Evolutionary conservation across 129 eudicot species (phyloP).

Genomic region (Tanacetum coccineum): DNA sequence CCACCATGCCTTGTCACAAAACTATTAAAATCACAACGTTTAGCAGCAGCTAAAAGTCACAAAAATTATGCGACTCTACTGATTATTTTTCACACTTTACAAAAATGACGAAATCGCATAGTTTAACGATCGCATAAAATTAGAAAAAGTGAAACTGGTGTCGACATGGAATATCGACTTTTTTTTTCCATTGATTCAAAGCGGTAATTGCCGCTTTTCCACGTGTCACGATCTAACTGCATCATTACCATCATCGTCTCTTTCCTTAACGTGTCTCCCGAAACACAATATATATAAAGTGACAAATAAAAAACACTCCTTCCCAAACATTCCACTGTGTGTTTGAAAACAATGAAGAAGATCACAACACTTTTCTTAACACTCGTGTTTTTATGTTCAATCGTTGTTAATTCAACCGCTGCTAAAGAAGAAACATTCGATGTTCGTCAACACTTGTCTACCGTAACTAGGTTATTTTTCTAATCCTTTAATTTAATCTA

Average conservation of each 20-base stretch:
- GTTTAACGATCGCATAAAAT: no score
- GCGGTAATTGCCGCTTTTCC: background rate
- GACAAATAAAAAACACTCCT: background rate
- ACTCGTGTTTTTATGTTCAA: slow-evolving; percentile 10
- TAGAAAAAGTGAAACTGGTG: no score
- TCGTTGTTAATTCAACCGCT: slow-evolving; percentile 25
- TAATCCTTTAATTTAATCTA: background rate
- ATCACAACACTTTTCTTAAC: background rate
- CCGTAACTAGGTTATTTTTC: slow-evolving; percentile 57
- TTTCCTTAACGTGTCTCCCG: background rate
- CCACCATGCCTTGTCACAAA: no score
- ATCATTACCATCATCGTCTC: background rate
- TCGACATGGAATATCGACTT: no score
- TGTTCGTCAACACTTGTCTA: slow-evolving; percentile 71
- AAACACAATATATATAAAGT: background rate
- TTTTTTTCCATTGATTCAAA: no score
- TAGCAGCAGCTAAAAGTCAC: no score
- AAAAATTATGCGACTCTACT: no score
- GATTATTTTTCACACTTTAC: no score
- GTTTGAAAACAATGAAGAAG: slow-evolving; percentile 23
- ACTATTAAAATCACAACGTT: no score
- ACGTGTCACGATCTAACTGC: background rate
- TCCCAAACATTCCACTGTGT: background rate
- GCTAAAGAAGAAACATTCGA: slow-evolving; percentile 36
- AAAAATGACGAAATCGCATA: no score